Evolutionary conservation across 1,139 yeast species (phyloP).

Genomic region (Saccharomyces hybrid): DNA sequence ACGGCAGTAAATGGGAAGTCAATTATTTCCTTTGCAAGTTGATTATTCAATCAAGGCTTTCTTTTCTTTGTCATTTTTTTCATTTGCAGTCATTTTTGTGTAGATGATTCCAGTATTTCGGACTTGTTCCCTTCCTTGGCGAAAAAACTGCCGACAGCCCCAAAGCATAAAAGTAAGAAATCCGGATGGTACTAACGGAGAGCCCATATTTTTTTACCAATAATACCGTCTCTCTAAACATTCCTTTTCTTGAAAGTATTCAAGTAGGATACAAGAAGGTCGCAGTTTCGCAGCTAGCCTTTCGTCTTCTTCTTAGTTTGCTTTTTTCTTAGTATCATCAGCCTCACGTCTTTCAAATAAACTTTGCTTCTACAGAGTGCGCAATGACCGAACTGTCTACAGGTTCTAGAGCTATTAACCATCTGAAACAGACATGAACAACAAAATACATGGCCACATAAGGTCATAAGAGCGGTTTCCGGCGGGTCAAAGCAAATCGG

Average conservation of each 20-base stretch:
- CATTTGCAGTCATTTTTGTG: neutral
- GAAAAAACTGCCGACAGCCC: neutral
- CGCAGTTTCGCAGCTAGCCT: too few relatives aligned
- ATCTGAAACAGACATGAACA: too few relatives aligned
- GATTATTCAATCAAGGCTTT: neutral
- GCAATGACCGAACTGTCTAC: too few relatives aligned
- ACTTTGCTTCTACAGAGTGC: too few relatives aligned
- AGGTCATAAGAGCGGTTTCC: too few relatives aligned
- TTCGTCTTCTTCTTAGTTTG: too few relatives aligned
- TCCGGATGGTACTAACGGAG: neutral
- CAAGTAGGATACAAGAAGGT: neutral
- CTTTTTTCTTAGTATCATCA: too few relatives aligned
- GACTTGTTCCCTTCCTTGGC: neutral
- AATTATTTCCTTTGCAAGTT: neutral
- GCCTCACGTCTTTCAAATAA: too few relatives aligned
- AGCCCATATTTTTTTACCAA: neutral
- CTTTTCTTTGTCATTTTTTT: neutral
- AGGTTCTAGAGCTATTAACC: too few relatives aligned
- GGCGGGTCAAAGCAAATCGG: too few relatives aligned
- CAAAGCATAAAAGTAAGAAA: neutral
- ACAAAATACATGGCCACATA: too few relatives aligned
- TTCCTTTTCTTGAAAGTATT: neutral
- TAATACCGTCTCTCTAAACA: neutral
- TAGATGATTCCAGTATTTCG: too few relatives aligned
- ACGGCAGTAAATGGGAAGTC: neutral